These are phyloP conservation scores for Blastosporella zonata DNA, from an alignment of 1,284 basidiomycete species.

Conservation along the genomic window DNA sequence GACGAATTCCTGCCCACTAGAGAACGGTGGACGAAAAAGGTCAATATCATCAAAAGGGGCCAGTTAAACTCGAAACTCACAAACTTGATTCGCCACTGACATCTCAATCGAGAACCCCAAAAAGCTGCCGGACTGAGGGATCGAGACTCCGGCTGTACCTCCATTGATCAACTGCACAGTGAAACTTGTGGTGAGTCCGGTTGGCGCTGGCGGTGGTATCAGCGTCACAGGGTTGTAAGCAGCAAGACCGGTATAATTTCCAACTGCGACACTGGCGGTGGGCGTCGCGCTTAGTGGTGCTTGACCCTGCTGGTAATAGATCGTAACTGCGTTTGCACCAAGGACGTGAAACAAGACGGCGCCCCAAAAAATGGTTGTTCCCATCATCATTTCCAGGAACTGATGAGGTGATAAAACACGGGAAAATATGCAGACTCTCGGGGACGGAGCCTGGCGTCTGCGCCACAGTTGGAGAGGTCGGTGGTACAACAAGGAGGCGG, in stretches of 20 bases:
- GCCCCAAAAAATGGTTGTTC: neutral
- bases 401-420: neutral
- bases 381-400: neutral
- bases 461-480: neutral
- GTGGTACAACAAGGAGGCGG: too few relatives aligned
- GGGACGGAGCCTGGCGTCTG: neutral
- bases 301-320: slow-evolving; percentile 16
- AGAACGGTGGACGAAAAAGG: neutral
- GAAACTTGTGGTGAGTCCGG: slow-evolving; percentile 37
- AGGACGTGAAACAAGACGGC: neutral
- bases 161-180: slow-evolving; percentile 36
- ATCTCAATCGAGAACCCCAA: slow-evolving; percentile 72
- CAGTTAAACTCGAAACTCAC: slow-evolving; percentile 37
- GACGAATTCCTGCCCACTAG: slow-evolving; percentile 55
- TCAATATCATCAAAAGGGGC: neutral
- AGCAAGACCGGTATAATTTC: slow-evolving; percentile 35
- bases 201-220: slow-evolving; percentile 33
- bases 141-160: slow-evolving; percentile 42
- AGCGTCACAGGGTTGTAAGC: slow-evolving; percentile 42
- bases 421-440: neutral
- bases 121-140: slow-evolving; percentile 56
- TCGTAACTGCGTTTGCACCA: slow-evolving; percentile 9
- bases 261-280: slow-evolving; percentile 25
- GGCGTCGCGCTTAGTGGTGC: slow-evolving; percentile 6
- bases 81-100: slow-evolving; percentile 60